Evolutionary conservation across 192 early-diverging fungal species (phyloP).

Genomic region (Entophlyctis helioformis): DNA sequence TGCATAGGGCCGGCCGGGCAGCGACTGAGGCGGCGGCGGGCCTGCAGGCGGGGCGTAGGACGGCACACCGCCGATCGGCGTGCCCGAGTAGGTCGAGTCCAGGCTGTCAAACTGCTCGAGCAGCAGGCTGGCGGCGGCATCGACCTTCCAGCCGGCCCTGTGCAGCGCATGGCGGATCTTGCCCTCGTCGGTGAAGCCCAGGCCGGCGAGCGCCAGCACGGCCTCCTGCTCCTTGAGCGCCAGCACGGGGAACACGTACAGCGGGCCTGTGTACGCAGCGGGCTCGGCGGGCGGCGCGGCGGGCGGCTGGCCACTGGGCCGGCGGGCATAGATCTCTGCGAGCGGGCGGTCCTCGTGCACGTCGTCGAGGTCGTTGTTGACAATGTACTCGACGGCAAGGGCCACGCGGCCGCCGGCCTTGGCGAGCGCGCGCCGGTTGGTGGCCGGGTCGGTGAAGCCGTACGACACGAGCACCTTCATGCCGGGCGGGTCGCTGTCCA

Average conservation of each 20-base stretch:
- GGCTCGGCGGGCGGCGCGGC: not conserved
- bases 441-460: constrained; percentile 14
- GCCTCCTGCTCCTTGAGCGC: constrained; percentile 3
- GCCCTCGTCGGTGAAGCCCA: constrained; percentile 21
- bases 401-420: constrained; percentile 10
- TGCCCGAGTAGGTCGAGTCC: too few species aligned
- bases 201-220: constrained; percentile 9
- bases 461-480: too few species aligned
- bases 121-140: constrained; percentile 10
- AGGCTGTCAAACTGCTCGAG: constrained; percentile 7
- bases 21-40: too few species aligned
- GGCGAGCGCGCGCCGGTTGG: constrained; percentile 14
- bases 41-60: too few species aligned
- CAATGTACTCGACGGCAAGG: constrained; percentile 16
- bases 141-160: constrained; percentile 12
- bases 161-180: constrained; percentile 19
- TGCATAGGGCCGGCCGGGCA: too few species aligned
- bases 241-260: constrained; percentile 6
- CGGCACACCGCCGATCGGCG: too few species aligned
- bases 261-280: too few species aligned
- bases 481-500: too few species aligned
- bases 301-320: not conserved
- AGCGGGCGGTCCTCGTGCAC: too few species aligned
- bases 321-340: too few species aligned
- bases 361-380: not conserved